Percentiles rank a stretch among this genome's conserved stretches.
Conservation (phyloP, 345 rosid species). For the Pugionium cornutum region DNA sequence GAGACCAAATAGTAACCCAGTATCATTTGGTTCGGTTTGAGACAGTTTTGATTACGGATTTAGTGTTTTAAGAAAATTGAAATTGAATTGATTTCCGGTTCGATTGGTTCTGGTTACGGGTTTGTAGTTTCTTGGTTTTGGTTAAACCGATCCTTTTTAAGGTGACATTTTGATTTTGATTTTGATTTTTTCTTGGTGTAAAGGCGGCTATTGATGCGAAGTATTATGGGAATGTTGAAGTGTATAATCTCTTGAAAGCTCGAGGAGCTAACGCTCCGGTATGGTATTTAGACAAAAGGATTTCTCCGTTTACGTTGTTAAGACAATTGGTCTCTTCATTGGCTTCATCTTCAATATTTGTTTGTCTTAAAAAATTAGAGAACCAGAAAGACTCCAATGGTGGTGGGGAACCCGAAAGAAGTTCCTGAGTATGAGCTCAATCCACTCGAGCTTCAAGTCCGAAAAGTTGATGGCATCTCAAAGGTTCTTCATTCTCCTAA, state of each 20-base stretch:
- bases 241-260: slow-evolving; percentile 77
- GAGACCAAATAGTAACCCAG: background rate
- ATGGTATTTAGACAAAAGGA: slow-evolving; percentile 12
- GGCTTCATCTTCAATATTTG: slow-evolving; percentile 21
- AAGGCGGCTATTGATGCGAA: slow-evolving; percentile 94
- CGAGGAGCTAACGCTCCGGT: slow-evolving; percentile 93
- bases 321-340: slow-evolving; percentile 6
- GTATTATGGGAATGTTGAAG: slow-evolving; percentile 80
- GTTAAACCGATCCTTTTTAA: background rate
- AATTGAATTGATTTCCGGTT: background rate
- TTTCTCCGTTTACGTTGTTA: background rate
- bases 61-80: background rate
- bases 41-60: background rate
- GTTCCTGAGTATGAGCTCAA: slow-evolving; percentile 96
- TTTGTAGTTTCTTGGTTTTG: background rate
- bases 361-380: slow-evolving; percentile 48
- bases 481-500: slow-evolving; percentile 49
- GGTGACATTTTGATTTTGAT: background rate
- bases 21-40: background rate
- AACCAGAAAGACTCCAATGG: slow-evolving; percentile 93
- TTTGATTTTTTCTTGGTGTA: background rate
- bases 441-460: slow-evolving; percentile 87
- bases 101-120: background rate
- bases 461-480: slow-evolving; percentile 79
- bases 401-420: slow-evolving; percentile 84